A percentile compares a stretch with the other conserved stretches of the same genome.
phyloP scores from a whole-genome alignment of 1,284 basidiomycete species.

The Irpex sp. region DNA sequence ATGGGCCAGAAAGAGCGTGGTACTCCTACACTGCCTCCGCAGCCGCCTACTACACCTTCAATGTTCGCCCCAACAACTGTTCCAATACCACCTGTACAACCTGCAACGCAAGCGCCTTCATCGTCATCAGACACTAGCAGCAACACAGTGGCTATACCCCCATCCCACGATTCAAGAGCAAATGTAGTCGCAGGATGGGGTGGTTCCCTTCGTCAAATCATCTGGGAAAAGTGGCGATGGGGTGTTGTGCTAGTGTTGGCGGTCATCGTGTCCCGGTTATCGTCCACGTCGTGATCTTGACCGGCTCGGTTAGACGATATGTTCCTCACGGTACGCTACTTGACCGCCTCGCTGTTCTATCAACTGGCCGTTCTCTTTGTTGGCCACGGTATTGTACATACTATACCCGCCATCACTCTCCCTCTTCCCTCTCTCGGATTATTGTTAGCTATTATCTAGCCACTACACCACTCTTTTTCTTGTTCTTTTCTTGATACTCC shows the following conservation, averaged over 20 bases:
- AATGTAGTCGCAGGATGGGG: constrained; percentile 36
- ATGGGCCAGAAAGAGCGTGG: constrained; percentile 80
- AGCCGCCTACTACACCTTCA: background rate
- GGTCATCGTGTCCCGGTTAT: constrained; percentile 67
- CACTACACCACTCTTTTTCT: background rate
- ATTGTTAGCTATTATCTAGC: background rate
- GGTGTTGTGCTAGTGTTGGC: constrained; percentile 74
- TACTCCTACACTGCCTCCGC: constrained; percentile 5
- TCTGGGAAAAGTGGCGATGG: constrained; percentile 84
- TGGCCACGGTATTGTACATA: background rate
- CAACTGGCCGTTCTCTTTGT: background rate
- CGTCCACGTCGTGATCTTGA: constrained; percentile 16
- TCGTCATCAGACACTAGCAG: constrained; percentile 6
- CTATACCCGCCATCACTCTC: background rate
- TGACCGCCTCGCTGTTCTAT: background rate
- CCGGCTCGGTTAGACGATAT: background rate
- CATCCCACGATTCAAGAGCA: constrained; percentile 14
- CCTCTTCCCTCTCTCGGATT: background rate
- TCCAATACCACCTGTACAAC: background rate
- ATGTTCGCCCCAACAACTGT: background rate
- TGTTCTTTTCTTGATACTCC: background rate
- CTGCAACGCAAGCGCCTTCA: background rate
- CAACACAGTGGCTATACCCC: constrained; percentile 6
- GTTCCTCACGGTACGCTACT: background rate
- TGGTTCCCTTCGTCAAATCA: constrained; percentile 55